These are phyloP conservation scores for Rhizopogon roseolus DNA, from an alignment of 768 basidiomycete species.

Conservation along the genomic window DNA sequence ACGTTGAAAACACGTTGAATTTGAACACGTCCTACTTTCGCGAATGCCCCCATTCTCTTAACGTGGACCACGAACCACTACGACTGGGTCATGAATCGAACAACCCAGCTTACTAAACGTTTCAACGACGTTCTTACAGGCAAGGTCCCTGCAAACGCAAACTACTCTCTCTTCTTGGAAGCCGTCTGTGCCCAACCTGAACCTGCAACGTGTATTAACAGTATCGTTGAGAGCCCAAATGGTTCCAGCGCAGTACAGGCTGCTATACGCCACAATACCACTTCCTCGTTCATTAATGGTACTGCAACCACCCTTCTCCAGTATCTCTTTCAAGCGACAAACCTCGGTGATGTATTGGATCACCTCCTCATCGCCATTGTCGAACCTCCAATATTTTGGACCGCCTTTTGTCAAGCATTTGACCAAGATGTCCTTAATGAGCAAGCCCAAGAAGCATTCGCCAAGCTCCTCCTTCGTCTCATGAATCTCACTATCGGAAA, in stretches of 20 bases:
- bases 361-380: constrained; percentile 36
- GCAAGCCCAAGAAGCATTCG: constrained; percentile 34
- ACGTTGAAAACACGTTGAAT: too few relatives aligned
- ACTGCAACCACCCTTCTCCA: constrained; percentile 29
- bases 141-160: constrained; percentile 16
- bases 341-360: constrained; percentile 38
- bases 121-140: constrained; percentile 31
- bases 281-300: constrained; percentile 37
- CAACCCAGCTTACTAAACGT: constrained; percentile 26
- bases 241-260: constrained; percentile 36
- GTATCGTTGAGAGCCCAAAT: constrained; percentile 27
- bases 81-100: constrained; percentile 16
- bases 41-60: too few relatives aligned
- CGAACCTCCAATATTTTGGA: constrained; percentile 51
- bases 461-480: constrained; percentile 47
- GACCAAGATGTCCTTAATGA: constrained; percentile 27
- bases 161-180: constrained; percentile 40
- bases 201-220: constrained; percentile 30
- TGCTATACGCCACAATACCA: constrained; percentile 37
- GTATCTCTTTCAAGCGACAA: constrained; percentile 35
- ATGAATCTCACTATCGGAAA: constrained; percentile 32
- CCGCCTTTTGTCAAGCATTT: constrained; percentile 31
- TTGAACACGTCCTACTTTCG: too few relatives aligned
- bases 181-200: constrained; percentile 39
- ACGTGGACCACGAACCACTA: too few relatives aligned